Evolutionary conservation across 352 stramenopile genomes (phyloP).

Genomic region (Lagenidium sp.): DNA sequence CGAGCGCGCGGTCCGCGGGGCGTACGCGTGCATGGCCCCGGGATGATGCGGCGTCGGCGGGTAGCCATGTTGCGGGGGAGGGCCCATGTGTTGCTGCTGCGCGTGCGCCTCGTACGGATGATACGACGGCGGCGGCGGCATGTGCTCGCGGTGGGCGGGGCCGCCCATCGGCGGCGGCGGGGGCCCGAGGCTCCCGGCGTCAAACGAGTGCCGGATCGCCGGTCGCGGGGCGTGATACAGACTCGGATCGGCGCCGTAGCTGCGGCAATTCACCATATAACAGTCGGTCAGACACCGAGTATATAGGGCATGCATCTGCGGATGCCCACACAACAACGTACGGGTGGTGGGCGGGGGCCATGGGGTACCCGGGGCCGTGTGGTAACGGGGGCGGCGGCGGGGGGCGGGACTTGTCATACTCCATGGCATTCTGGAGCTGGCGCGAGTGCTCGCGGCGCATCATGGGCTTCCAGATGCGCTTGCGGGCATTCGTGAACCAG

Average conservation of each 20-base stretch:
- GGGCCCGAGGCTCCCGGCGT: constrained; percentile 42
- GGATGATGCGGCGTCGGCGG: constrained; percentile 4
- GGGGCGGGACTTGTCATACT: constrained; percentile 50
- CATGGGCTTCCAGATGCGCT: constrained; percentile 88
- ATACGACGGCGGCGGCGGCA: constrained; percentile 6
- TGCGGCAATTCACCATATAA: too few relatives aligned
- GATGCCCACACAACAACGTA: too few relatives aligned
- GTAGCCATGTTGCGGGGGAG: constrained; percentile 1
- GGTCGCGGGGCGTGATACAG: too few relatives aligned
- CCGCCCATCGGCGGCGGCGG: constrained; percentile 7
- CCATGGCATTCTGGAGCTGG: constrained; percentile 61
- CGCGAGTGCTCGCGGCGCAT: constrained; percentile 79
- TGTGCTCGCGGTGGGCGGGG: too few relatives aligned
- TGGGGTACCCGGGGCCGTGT: constrained; percentile 10
- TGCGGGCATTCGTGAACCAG: constrained; percentile 87
- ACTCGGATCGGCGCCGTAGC: too few relatives aligned
- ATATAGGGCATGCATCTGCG: too few relatives aligned
- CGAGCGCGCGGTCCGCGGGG: constrained; percentile 40
- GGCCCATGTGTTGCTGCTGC: constrained; percentile 19
- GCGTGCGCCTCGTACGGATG: constrained; percentile 12
- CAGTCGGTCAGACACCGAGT: too few relatives aligned
- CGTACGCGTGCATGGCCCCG: constrained; percentile 13
- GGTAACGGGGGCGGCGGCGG: constrained; percentile 20
- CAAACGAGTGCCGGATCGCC: constrained; percentile 54
- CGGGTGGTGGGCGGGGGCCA: constrained; percentile 16